A percentile compares a stretch with the other conserved stretches of the same genome.
Conservation (phyloP, 2,329 filamentous ascomycete genomes). For the Penicillium sclerotiorum region DNA sequence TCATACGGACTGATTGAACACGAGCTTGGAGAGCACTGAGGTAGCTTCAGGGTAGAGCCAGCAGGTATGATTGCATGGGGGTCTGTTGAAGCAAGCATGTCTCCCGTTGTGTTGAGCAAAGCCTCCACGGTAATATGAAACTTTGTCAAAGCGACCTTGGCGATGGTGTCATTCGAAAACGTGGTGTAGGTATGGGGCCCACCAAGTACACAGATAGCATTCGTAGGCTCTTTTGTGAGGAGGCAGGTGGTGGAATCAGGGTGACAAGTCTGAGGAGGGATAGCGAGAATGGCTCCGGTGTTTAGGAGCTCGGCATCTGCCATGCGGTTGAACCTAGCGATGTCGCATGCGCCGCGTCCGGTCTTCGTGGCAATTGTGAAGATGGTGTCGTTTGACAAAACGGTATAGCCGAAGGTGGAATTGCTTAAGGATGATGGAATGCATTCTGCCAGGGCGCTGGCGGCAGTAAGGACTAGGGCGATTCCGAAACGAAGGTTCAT, state of each 20-base stretch:
- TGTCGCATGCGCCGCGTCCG: neutral
- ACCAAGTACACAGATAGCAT: neutral
- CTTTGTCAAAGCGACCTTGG: neutral
- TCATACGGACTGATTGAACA: neutral
- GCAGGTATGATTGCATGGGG: neutral
- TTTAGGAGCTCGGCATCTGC: neutral
- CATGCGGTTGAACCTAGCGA: neutral
- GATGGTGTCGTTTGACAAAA: neutral
- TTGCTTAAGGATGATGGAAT: too few species aligned
- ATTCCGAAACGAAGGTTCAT: too few species aligned
- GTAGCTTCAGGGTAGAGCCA: neutral
- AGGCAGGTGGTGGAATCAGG: neutral
- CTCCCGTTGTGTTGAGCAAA: neutral
- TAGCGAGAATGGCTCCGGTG: neutral
- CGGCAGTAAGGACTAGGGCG: too few species aligned
- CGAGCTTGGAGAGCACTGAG: neutral
- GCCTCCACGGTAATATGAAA: neutral
- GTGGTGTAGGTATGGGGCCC: slow-evolving; percentile 1
- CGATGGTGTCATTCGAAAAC: neutral
- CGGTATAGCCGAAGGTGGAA: neutral
- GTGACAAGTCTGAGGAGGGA: neutral
- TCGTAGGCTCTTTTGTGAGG: too few species aligned
- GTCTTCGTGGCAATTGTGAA: neutral
- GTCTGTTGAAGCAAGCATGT: neutral
- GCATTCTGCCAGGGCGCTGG: too few species aligned